Evolutionary conservation across 495 filamentous ascomycete species (phyloP).

Genomic region (Copromyces sp.): DNA sequence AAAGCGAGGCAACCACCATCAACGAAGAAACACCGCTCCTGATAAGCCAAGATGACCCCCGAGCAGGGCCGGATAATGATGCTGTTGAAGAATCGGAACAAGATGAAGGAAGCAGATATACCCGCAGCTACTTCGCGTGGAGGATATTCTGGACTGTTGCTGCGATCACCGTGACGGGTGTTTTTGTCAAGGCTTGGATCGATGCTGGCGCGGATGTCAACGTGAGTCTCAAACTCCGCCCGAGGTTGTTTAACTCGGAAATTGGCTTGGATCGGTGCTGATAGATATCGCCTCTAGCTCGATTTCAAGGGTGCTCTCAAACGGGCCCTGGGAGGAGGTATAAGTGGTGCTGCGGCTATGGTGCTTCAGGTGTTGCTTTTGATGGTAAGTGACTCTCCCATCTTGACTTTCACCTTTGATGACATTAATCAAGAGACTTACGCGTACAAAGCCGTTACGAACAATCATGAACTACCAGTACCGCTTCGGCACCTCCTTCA

Average conservation of each 20-base stretch:
- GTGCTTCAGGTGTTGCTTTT: constrained; percentile 26
- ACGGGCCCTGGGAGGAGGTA: constrained; percentile 21
- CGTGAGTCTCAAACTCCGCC: constrained; percentile 3
- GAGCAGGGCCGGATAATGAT: not conserved
- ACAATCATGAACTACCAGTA: constrained; percentile 33
- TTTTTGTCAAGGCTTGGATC: constrained; percentile 26
- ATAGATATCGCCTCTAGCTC: constrained; percentile 13
- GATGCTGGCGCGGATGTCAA: constrained; percentile 22
- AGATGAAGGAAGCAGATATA: not conserved
- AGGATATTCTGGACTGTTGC: constrained; percentile 14
- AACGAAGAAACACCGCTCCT: not conserved
- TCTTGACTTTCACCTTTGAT: not conserved
- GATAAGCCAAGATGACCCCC: not conserved
- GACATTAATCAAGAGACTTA: not conserved
- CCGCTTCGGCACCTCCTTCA: constrained; percentile 21
- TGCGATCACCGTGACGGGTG: constrained; percentile 6
- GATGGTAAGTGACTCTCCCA: constrained; percentile 12
- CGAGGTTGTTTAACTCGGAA: not conserved
- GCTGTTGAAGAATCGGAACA: not conserved
- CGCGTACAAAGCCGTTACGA: constrained; percentile 16
- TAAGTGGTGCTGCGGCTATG: constrained; percentile 26
- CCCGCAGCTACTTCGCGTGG: constrained; percentile 6
- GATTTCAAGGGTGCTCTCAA: constrained; percentile 18
- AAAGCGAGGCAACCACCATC: not conserved
- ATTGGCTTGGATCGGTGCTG: not conserved